Evolutionary conservation across 768 basidiomycete species (phyloP).

Genomic region (Boletus reticuloceps): DNA sequence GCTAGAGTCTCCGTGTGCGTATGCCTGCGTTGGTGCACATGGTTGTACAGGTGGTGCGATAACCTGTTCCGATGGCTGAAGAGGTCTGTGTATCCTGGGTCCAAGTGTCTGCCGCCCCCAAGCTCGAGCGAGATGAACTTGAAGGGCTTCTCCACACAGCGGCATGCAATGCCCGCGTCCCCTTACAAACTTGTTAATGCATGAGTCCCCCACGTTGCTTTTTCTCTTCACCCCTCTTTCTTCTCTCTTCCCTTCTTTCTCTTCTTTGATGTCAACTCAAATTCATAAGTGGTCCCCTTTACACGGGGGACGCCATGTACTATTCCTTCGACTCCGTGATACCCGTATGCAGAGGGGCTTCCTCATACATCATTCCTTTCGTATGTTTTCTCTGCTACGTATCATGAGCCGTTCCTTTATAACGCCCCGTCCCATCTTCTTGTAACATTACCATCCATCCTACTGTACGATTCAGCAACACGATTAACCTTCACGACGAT

Average conservation of each 20-base stretch:
- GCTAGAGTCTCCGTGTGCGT: slow-evolving; percentile 21
- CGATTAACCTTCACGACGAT: not conserved
- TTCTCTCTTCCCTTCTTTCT: not conserved
- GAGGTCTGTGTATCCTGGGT: not conserved
- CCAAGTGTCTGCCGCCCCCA: not conserved
- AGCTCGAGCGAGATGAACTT: not conserved
- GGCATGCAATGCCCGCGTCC: not conserved
- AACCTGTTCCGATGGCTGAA: slow-evolving; percentile 4
- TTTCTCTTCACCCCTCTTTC: not conserved
- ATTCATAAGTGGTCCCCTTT: not conserved
- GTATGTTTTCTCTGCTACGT: slow-evolving; percentile 4
- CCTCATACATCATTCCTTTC: not conserved
- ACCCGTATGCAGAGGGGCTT: slow-evolving; percentile 2
- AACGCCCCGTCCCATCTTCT: not conserved
- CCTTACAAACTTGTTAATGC: not conserved
- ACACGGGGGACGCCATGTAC: not conserved
- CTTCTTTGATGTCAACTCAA: not conserved
- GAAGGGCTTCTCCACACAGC: slow-evolving; percentile 6
- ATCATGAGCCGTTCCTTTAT: not conserved
- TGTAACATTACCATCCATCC: slow-evolving; percentile 15
- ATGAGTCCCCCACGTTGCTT: not conserved
- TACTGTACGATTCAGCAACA: slow-evolving; percentile 16
- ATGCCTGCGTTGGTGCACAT: slow-evolving; percentile 24
- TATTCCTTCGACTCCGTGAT: slow-evolving; percentile 3
- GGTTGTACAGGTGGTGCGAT: slow-evolving; percentile 16